Conservation (phyloP, 2,329 filamentous ascomycete species). For the Pyricularia sp. region DNA sequence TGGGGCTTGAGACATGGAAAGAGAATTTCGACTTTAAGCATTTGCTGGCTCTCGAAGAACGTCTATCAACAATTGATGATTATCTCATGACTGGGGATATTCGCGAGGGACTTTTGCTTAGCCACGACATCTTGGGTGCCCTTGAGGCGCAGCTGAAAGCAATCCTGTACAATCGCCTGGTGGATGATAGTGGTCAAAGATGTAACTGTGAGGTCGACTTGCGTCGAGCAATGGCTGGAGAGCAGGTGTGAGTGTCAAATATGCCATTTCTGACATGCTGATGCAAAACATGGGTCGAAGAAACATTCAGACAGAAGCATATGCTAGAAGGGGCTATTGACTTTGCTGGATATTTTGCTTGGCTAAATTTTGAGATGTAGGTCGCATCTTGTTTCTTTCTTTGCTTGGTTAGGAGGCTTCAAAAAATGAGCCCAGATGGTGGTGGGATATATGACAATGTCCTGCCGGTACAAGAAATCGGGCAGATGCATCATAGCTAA, state of each 20-base stretch:
- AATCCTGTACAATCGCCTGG: not conserved
- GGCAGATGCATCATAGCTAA: too few relatives aligned
- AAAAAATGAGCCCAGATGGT: too few relatives aligned
- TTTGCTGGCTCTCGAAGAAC: not conserved
- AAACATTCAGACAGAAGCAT: not conserved
- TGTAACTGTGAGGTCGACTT: not conserved
- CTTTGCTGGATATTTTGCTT: not conserved
- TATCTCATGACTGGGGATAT: slow-evolving; percentile 2
- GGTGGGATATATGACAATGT: too few relatives aligned
- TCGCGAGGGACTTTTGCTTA: not conserved
- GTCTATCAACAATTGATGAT: not conserved
- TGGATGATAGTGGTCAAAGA: not conserved
- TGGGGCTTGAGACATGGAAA: not conserved
- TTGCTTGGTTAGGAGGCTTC: slow-evolving; percentile 18
- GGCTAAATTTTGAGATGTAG: not conserved
- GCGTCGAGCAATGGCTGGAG: not conserved
- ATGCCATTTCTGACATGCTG: too few relatives aligned
- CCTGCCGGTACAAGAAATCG: too few relatives aligned
- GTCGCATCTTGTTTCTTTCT: too few relatives aligned
- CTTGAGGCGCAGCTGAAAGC: not conserved
- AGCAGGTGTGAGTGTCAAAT: not conserved
- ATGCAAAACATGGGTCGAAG: too few relatives aligned
- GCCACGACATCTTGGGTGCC: not conserved
- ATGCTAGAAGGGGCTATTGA: not conserved
- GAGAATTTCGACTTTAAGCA: not conserved